phyloP scores from a whole-genome alignment of 2,329 filamentous ascomycete genomes.

The Neospermospora avenae region DNA sequence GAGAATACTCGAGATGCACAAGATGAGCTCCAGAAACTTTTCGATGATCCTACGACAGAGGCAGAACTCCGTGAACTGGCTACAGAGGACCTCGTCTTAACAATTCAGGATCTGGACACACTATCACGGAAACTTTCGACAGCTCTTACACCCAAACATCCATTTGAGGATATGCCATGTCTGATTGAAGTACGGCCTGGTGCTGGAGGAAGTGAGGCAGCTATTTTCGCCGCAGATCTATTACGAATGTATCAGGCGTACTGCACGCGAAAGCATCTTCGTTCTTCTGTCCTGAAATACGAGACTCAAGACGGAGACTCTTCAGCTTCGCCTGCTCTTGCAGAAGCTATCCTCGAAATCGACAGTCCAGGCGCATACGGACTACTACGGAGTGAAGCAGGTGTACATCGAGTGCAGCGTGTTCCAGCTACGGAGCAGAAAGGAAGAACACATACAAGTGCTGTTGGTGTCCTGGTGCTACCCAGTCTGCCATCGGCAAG shows the following conservation, averaged over 20 bases:
- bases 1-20: slow-evolving; percentile 52
- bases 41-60: slow-evolving; percentile 45
- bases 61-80: slow-evolving; percentile 75
- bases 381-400: slow-evolving; percentile 78
- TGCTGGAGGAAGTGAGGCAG: slow-evolving; percentile 86
- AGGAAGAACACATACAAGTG: slow-evolving; percentile 89
- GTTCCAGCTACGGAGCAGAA: slow-evolving; percentile 88
- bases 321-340: slow-evolving; percentile 63
- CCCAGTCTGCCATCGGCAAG: slow-evolving; percentile 69
- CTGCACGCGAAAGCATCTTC: slow-evolving; percentile 66
- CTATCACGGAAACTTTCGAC: slow-evolving; percentile 69
- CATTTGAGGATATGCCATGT: slow-evolving; percentile 86
- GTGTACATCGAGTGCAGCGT: slow-evolving; percentile 92
- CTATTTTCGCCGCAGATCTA: slow-evolving; percentile 83
- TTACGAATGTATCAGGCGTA: slow-evolving; percentile 87
- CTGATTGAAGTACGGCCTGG: slow-evolving; percentile 90
- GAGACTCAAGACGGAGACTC: slow-evolving; percentile 67
- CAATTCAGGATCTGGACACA: slow-evolving; percentile 56
- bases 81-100: slow-evolving; percentile 73
- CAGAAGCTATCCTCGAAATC: slow-evolving; percentile 86
- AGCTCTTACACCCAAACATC: slow-evolving; percentile 80
- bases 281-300: slow-evolving; percentile 71
- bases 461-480: slow-evolving; percentile 87
- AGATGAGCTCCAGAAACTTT: slow-evolving; percentile 50
- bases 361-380: slow-evolving; percentile 76